Conservation (phyloP, 129 eudicot genomes). For the Mikania micrantha region DNA sequence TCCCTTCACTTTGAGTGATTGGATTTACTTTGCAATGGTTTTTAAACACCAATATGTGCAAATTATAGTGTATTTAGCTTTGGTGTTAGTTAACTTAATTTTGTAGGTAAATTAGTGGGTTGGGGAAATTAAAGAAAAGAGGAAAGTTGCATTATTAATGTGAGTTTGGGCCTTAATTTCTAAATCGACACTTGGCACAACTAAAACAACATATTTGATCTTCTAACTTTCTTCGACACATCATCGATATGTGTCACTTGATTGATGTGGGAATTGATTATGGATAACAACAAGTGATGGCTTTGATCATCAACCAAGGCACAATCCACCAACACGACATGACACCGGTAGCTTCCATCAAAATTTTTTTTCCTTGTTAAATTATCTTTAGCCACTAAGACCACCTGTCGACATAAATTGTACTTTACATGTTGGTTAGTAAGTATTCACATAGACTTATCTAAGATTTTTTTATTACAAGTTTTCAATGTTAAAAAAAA, state of each 20-base stretch:
- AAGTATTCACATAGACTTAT: too few species aligned
- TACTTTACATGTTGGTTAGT: too few species aligned
- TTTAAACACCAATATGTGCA: neutral
- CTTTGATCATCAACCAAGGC: slow-evolving; percentile 4
- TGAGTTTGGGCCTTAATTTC: neutral
- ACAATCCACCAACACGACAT: too few species aligned
- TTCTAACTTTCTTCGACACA: slow-evolving; percentile 4
- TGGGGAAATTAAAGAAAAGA: neutral
- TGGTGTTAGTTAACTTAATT: neutral
- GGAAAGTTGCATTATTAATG: slow-evolving; percentile 16
- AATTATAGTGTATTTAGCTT: neutral
- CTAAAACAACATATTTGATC: slow-evolving; percentile 4
- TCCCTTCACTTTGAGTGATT: too few species aligned
- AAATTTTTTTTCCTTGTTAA: too few species aligned
- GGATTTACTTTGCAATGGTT: too few species aligned
- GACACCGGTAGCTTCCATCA: too few species aligned
- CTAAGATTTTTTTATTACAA: too few species aligned
- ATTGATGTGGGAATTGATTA: slow-evolving; percentile 1
- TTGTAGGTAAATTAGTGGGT: slow-evolving; percentile 2
- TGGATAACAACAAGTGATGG: neutral
- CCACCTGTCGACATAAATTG: too few species aligned
- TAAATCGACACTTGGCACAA: slow-evolving; percentile 26
- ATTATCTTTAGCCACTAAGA: too few species aligned
- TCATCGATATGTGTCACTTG: slow-evolving; percentile 23
- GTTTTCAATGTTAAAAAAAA: too few species aligned